These are phyloP conservation scores for Trametes sp. DNA, from an alignment of 1,284 basidiomycete genomes.

Conservation along the genomic window DNA sequence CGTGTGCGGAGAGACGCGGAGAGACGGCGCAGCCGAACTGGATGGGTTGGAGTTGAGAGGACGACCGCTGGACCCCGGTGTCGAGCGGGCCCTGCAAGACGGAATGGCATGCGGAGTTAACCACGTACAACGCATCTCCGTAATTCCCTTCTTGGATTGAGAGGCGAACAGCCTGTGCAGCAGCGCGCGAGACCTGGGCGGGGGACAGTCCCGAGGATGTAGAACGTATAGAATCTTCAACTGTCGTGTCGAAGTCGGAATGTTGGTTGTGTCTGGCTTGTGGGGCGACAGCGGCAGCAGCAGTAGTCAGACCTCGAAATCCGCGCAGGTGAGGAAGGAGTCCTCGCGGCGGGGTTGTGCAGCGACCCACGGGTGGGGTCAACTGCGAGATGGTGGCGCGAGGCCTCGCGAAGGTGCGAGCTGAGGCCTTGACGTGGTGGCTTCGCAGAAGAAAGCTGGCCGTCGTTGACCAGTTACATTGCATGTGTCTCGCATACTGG, in stretches of 20 bases:
- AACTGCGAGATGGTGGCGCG: conserved; percentile 4
- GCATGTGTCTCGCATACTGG: conserved; percentile 68
- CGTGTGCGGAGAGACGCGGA: conserved; percentile 65
- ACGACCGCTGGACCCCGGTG: neutral
- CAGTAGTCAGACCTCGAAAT: conserved; percentile 10
- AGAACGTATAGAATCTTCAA: conserved; percentile 7
- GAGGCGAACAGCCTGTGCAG: conserved; percentile 60
- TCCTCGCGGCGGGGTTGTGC: neutral
- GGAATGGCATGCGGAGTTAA: conserved; percentile 64
- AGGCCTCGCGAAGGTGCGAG: neutral
- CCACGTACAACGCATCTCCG: conserved; percentile 60
- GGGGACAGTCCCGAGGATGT: conserved; percentile 38
- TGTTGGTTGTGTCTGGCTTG: neutral
- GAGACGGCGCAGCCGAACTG: conserved; percentile 59
- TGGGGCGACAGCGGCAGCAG: neutral
- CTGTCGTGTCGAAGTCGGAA: neutral
- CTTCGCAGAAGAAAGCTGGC: conserved; percentile 42
- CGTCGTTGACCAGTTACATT: conserved; percentile 61
- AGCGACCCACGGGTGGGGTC: conserved; percentile 5
- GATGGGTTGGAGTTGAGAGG: conserved; percentile 47
- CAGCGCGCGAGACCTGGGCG: conserved; percentile 58
- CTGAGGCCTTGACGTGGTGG: conserved; percentile 5
- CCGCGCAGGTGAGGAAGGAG: neutral
- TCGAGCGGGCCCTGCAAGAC: conserved; percentile 29
- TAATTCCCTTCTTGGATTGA: conserved; percentile 52